Evolutionary conservation across 345 rosid species (phyloP).

Genomic region (Mercurialis annua): DNA sequence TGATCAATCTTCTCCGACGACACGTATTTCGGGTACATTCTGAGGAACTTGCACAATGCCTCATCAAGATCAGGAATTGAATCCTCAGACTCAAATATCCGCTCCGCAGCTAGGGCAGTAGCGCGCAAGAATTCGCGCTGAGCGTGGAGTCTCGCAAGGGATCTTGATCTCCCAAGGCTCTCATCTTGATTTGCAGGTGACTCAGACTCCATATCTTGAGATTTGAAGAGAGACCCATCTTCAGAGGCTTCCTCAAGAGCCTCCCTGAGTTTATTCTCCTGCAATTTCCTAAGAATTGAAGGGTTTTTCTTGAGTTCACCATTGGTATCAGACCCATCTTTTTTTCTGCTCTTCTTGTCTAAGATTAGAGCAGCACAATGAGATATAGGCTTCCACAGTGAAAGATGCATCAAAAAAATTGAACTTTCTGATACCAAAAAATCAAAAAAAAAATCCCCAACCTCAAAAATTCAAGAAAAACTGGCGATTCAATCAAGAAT

Average conservation of each 20-base stretch:
- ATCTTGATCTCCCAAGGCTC: conserved; percentile 80
- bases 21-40: conserved; percentile 84
- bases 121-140: conserved; percentile 91
- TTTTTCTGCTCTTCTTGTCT: conserved; percentile 78
- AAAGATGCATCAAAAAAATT: conserved; percentile 75
- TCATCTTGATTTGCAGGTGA: conserved; percentile 53
- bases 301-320: conserved; percentile 43
- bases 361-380: conserved; percentile 91
- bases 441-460: conserved; percentile 22
- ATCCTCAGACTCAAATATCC: conserved; percentile 68
- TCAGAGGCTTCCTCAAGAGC: conserved; percentile 97
- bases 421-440: conserved; percentile 20
- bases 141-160: conserved; percentile 90
- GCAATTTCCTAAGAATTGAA: conserved; percentile 61
- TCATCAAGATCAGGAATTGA: conserved; percentile 59
- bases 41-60: conserved; percentile 63
- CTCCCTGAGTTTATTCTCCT: conserved; percentile 83
- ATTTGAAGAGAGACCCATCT: conserved; percentile 79
- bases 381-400: conserved; percentile 96
- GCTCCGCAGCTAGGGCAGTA: conserved; percentile 81
- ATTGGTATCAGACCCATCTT: conserved; percentile 64
- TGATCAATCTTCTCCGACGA: conserved; percentile 86
- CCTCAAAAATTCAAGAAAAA: conserved; percentile 21
- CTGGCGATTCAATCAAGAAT: conserved; percentile 5
- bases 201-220: conserved; percentile 69